A percentile compares a stretch with the other conserved stretches of the same genome.
phyloP scores from a whole-genome alignment of 345 rosid species.

The Aurinia saxatilis region DNA sequence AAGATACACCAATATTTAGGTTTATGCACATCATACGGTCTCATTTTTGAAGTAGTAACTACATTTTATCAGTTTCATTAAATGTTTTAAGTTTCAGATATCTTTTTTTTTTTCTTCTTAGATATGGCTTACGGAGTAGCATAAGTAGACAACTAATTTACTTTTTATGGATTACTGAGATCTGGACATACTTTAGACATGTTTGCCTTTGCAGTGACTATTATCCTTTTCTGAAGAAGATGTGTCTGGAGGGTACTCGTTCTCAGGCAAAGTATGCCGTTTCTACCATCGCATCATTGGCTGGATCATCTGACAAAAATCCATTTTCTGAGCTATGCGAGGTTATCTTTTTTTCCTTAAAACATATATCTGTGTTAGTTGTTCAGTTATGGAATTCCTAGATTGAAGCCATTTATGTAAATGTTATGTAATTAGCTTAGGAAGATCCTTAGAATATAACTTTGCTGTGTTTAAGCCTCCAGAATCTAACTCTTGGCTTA shows the following conservation, averaged over 20 bases:
- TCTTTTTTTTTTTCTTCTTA: not conserved
- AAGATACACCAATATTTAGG: not conserved
- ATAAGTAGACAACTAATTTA: slow-evolving; percentile 1
- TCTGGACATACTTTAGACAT: slow-evolving; percentile 7
- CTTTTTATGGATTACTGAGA: not conserved
- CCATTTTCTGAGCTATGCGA: slow-evolving; percentile 54
- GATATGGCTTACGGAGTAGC: slow-evolving; percentile 8
- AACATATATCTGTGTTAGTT: not conserved
- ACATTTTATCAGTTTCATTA: not conserved
- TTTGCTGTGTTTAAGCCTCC: not conserved
- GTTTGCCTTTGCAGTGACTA: slow-evolving; percentile 44
- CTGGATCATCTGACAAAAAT: slow-evolving; percentile 41
- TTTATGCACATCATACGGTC: not conserved
- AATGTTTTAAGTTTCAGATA: slow-evolving; percentile 3
- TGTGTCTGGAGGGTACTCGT: slow-evolving; percentile 78
- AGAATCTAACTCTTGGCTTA: not conserved
- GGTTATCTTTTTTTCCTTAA: slow-evolving; percentile 38
- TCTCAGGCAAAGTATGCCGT: slow-evolving; percentile 75
- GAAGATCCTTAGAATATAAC: slow-evolving; percentile 13
- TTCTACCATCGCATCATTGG: slow-evolving; percentile 67
- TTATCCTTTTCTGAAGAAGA: slow-evolving; percentile 52
- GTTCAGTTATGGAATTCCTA: not conserved
- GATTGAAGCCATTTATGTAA: slow-evolving; percentile 10
- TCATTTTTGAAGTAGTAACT: not conserved
- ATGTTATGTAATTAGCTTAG: not conserved